Evolutionary conservation across 1,139 yeast species (phyloP).

Genomic region (Geotrichum klebahnii): DNA sequence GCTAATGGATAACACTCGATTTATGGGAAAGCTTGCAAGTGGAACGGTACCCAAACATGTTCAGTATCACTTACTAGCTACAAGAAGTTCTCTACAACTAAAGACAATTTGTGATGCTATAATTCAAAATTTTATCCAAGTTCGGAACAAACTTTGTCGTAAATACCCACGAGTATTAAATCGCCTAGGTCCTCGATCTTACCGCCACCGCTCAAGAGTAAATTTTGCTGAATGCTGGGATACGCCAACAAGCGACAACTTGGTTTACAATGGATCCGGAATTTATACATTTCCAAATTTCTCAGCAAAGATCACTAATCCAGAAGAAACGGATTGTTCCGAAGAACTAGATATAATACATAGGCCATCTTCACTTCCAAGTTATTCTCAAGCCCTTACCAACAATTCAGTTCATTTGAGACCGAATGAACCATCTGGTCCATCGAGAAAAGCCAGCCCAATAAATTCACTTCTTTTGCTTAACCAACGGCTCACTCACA

Average conservation of each 20-base stretch:
- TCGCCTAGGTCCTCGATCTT: not conserved
- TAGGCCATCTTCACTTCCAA: not conserved
- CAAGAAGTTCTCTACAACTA: not conserved
- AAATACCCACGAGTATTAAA: not conserved
- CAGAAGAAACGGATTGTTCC: not conserved
- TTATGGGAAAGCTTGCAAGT: not conserved
- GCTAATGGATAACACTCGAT: not conserved
- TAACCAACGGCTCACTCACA: not conserved
- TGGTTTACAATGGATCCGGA: not conserved
- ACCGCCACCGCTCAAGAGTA: not conserved
- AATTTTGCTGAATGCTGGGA: not conserved
- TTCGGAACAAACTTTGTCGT: not conserved
- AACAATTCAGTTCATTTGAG: not conserved
- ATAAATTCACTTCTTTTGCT: not conserved
- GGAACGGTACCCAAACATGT: constrained; percentile 1
- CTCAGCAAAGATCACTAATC: not conserved
- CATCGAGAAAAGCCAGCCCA: not conserved
- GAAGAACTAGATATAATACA: not conserved
- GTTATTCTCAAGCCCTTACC: not conserved
- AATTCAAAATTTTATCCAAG: not conserved
- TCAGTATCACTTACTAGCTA: not conserved
- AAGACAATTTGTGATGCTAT: not conserved
- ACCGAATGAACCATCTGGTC: not conserved
- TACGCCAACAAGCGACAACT: not conserved
- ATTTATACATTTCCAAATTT: not conserved